Base-by-base conservation (phyloP, 148 eudicot genomes). In the Silene conica region DNA sequence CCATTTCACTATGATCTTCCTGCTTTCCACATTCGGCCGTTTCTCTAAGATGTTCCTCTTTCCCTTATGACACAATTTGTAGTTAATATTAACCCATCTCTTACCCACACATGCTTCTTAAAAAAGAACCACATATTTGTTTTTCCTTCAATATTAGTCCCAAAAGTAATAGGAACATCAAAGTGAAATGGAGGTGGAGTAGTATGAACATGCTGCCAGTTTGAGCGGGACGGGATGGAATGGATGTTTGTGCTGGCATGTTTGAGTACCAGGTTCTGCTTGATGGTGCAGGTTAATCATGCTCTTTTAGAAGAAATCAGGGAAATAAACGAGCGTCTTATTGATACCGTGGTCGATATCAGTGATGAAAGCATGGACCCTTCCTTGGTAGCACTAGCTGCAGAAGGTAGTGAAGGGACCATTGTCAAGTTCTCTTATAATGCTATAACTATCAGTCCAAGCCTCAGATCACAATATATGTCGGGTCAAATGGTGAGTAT, bases 401-500 rank as follows among this genome's bases (percentile, higher is more conserved):
- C 81, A 73, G 84, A 80, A 72, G 89, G 90, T 63, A 82, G 90
- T 73, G 91, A 85, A 77, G 96, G 97, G 78, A 88, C 85, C 64
- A 81, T 90, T 67, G 89, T 92, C 48, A 92, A 84, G 77, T 92
- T 93, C 83, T 88, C 86, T 76, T 89, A 80, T 76, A 82, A 79
- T 80, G 98, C 97, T 71, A 84, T 94, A 69, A 87, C 97, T 73
- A 86, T 91, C 41, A 80, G 98, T 81, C 90, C 95, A 56, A 80
- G 84, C 84, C 84, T 91, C 78, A 94, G 90, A 77, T 63, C 97
- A 48, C 96, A 83, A 74, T 89, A 89, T 84, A 83, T 88, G 79
- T 93, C 98, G 63, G 90, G 90, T 13, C 97, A 94, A 71, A 89
- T 91, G 96, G 98, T 87, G 78, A 63, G 92, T 73, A 23, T 71